These are phyloP conservation scores for Mesembryanthemum crystallinum DNA, from an alignment of 148 eudicot genomes.

Conservation along the genomic window DNA sequence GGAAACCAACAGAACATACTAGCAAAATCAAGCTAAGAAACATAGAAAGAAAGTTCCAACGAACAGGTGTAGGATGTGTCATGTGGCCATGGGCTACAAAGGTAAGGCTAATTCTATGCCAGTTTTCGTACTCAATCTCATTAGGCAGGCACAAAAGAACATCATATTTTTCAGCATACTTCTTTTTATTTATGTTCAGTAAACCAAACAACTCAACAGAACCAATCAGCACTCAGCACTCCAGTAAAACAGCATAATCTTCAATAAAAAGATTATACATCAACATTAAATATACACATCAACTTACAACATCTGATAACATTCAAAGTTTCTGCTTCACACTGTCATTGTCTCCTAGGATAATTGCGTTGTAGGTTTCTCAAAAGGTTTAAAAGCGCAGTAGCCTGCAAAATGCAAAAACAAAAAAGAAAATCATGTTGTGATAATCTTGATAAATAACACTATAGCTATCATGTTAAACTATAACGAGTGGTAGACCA, in stretches of 20 bases:
- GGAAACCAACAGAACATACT: background rate
- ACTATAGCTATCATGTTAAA: background rate
- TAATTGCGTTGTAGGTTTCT: constrained; percentile 36
- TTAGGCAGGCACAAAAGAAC: background rate
- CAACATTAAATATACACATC: constrained; percentile 8
- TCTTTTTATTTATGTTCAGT: constrained; percentile 1
- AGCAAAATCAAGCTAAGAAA: background rate
- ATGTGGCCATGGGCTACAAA: too few species aligned
- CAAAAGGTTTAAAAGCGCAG: constrained; percentile 31
- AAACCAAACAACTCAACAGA: background rate
- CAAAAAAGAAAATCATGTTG: background rate
- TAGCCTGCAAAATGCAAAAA: constrained; percentile 36
- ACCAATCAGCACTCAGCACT: background rate
- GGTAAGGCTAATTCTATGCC: background rate
- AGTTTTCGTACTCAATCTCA: too few species aligned
- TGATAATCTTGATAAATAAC: background rate
- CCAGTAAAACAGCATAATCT: background rate
- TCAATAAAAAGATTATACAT: background rate
- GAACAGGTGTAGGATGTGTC: background rate
- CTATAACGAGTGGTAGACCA: background rate
- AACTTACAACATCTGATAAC: constrained; percentile 5
- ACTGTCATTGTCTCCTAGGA: constrained; percentile 30
- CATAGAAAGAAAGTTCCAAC: background rate
- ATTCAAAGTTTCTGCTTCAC: constrained; percentile 9
- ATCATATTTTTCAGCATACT: background rate